phyloP scores from a whole-genome alignment of 352 stramenopile genomes.

The Chrysophaeum taylorii region DNA sequence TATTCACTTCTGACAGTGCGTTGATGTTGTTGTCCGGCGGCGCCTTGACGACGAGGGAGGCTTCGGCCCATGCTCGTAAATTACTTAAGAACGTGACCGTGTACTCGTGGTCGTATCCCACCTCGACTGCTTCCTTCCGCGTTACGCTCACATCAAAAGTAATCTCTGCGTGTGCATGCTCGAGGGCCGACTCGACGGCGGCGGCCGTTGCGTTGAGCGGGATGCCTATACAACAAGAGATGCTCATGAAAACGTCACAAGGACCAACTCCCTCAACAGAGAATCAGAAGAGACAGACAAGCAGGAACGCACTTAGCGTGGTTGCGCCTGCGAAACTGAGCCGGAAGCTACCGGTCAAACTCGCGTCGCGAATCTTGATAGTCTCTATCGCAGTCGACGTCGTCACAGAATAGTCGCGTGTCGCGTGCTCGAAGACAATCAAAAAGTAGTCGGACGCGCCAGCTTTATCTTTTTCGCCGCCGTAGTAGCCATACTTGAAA shows the following conservation, averaged over 20 bases:
- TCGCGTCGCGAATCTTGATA: slow-evolving; percentile 46
- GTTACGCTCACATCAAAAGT: slow-evolving; percentile 28
- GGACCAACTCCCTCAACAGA: too few relatives aligned
- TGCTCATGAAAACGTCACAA: too few relatives aligned
- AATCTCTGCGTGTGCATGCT: slow-evolving; percentile 17
- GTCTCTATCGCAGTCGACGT: slow-evolving; percentile 77
- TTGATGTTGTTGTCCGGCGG: slow-evolving; percentile 31
- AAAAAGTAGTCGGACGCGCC: slow-evolving; percentile 77
- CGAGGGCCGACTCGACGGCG: slow-evolving; percentile 36
- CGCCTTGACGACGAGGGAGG: slow-evolving; percentile 35
- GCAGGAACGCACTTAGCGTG: too few relatives aligned
- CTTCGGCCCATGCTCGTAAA: slow-evolving; percentile 48
- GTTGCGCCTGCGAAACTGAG: slow-evolving; percentile 35
- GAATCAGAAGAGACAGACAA: too few relatives aligned
- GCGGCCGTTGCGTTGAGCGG: slow-evolving; percentile 25
- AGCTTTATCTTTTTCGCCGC: slow-evolving; percentile 60
- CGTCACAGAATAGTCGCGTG: slow-evolving; percentile 47
- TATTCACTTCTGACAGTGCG: slow-evolving; percentile 40
- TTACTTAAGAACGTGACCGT: slow-evolving; percentile 78
- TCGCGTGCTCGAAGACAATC: slow-evolving; percentile 52
- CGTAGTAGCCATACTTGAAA: slow-evolving; percentile 39
- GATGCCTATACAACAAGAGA: too few relatives aligned
- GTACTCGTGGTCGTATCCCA: slow-evolving; percentile 58
- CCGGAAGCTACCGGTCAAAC: slow-evolving; percentile 31
- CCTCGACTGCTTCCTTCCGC: slow-evolving; percentile 32